Evolutionary conservation across 371 early-diverging fungal genomes (phyloP).

Genomic region (Gilbertella persicaria): DNA sequence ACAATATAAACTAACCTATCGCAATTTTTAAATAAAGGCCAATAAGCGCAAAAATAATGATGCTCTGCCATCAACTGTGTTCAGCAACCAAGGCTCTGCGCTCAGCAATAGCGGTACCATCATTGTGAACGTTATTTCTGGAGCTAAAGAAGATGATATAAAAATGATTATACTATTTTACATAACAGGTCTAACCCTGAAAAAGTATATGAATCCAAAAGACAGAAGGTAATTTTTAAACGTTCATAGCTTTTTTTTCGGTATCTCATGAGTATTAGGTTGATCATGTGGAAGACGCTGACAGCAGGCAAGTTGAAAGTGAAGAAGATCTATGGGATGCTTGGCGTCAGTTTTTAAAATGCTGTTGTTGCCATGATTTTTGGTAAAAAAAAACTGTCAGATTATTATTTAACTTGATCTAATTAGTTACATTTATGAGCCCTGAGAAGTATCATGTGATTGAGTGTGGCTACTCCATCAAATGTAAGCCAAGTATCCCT

Average conservation of each 20-base stretch:
- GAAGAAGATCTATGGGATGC: too few relatives aligned
- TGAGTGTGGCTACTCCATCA: conserved; percentile 19
- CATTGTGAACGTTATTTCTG: not conserved
- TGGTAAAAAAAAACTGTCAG: not conserved
- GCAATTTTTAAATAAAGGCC: too few relatives aligned
- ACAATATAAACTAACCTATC: not conserved
- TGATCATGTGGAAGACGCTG: too few relatives aligned
- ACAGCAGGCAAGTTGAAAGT: too few relatives aligned
- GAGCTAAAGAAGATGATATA: not conserved
- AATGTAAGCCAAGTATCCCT: conserved; percentile 7
- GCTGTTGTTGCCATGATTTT: too few relatives aligned
- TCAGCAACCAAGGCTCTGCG: too few relatives aligned
- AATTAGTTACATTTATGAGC: not conserved
- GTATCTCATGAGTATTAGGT: not conserved
- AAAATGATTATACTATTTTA: not conserved
- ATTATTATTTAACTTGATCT: too few relatives aligned
- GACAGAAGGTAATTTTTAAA: not conserved
- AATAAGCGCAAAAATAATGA: too few relatives aligned
- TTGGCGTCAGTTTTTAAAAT: too few relatives aligned
- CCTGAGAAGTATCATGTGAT: conserved; percentile 11
- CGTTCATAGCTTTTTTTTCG: not conserved
- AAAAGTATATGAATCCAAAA: not conserved
- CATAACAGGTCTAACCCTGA: not conserved
- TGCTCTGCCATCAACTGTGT: too few relatives aligned
- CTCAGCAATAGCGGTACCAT: too few relatives aligned